Evolutionary conservation across 2,329 filamentous ascomycete species (phyloP), one percentile per base, ranked within the genome.

Genomic region (Colletotrichum siamense): DNA sequence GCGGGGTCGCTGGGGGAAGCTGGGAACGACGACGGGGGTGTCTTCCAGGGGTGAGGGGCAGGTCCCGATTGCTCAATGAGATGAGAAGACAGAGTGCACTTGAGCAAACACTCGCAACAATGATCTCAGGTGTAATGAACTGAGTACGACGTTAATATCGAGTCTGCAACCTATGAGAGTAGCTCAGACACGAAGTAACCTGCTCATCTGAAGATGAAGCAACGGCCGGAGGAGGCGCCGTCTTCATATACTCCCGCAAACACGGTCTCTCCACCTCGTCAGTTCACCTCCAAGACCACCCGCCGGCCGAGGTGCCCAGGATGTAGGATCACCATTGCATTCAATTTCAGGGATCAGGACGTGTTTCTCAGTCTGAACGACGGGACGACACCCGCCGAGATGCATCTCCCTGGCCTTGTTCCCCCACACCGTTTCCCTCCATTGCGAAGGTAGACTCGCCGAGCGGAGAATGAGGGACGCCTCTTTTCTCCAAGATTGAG

Each of bases 361-460:
- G 26, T n/a, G 64, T 62, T 73, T 61, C 64, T 26, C 62, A 61
- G 67, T 77, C 70, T 67, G 77, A 69, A 71, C 68, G 63, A 77
- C 78, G 78, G 77, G 78, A 67, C 71, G 63, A 77, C 78, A 73
- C 52, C 71, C 78, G 78, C 78, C 77, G 78, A 79, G 78, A 79
- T 78, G 69, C 76, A 77, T 80, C 79, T 80, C 77, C 81, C 26
- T 52, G 63, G 24, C 32, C 62, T 2, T 39, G 28, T 15, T 59
- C 44, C 30, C 62, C 49, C 68, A 64, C 69, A 62, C 57, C 55
- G 6, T 62, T 62, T 18, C 57, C 68, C 34, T n/a, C 18, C 66
- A 39, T 1, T 8, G 39, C 18, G 39, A 44, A 44, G 39, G 44
- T 52, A 52, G 44, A 22, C 44, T 52, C 34, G 52, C n/a, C 13